Base-by-base conservation (phyloP, 495 filamentous ascomycete genomes). In the Penicillium dipodomyicola region DNA sequence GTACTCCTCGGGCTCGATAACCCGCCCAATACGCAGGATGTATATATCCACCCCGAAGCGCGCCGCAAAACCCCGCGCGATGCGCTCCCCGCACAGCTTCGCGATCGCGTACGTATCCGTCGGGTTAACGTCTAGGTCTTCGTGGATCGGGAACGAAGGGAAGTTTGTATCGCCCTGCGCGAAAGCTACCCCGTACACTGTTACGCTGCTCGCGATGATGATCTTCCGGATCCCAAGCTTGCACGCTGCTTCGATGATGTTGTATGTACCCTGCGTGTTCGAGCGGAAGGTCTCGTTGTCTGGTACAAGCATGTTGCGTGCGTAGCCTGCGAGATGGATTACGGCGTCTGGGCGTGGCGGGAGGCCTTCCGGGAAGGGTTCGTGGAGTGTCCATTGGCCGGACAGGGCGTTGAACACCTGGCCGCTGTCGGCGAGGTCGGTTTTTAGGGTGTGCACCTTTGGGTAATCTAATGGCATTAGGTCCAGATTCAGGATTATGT, bases 1-100 rank as follows among this genome's bases (percentile, higher is more conserved):
- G 60, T 85, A 85, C 62, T 84, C 81, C 20, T 82, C 75, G 19
- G 82, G 81, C 49, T 77, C 78, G 59, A 85, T 78, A 10, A 86
- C 77, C 37, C 77, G 80, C 6, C 82, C 81, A 51, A 84, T 83
- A 2, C 81, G 71, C 37, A 84, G 66, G 20, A 70, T 77, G 58
- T 86, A 86, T 64, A 84, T 83, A 56, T 85, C 82, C 3, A 63
- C 70, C 11, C 67, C 73, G 60, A 80, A 85, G 19, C 82, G 65
- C 0, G 75, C 57, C 0, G 81, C 77, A 48, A 84, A 85, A 5
- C 74, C 76, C 9, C 80, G 63, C 3, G 79, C 81, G 0, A 75
- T 74, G 20, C 74, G 70, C 68, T 85, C 83, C n/a, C 72, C 73
- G 61, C 81, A 84, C 15, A 83, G 60, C 49, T 86, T 84, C 47